Evolutionary conservation across 139 green algal species (phyloP).

Genomic region (Edaphochlamys debaryana): DNA sequence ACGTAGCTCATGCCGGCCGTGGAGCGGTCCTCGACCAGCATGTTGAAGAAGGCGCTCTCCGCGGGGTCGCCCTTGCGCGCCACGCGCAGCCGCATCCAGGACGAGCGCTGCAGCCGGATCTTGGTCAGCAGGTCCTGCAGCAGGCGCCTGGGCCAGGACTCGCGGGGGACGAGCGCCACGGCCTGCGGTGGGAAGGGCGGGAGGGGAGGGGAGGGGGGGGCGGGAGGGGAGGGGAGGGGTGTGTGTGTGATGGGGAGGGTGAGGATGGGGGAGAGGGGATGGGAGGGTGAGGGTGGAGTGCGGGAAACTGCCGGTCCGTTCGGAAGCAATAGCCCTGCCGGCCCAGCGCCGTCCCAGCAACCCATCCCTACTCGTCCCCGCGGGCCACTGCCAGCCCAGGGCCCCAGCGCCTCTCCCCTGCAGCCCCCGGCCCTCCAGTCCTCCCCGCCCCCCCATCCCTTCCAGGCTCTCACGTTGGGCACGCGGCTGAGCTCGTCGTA

Average conservation of each 20-base stretch:
- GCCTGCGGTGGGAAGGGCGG: not conserved
- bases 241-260: too few relatives aligned
- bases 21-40: slow-evolving; percentile 84
- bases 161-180: slow-evolving; percentile 42
- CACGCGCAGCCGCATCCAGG: slow-evolving; percentile 79
- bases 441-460: too few relatives aligned
- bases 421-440: too few relatives aligned
- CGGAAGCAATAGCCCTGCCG: too few relatives aligned
- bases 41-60: slow-evolving; percentile 72
- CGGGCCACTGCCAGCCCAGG: too few relatives aligned
- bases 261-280: too few relatives aligned
- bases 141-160: slow-evolving; percentile 47
- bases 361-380: too few relatives aligned
- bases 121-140: slow-evolving; percentile 69
- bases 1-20: slow-evolving; percentile 83
- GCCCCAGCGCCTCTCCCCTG: too few relatives aligned
- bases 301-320: too few relatives aligned
- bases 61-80: slow-evolving; percentile 64
- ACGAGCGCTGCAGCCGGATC: slow-evolving; percentile 69
- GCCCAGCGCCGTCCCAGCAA: too few relatives aligned
- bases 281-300: too few relatives aligned
- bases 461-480: slow-evolving; percentile 29
- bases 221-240: slow-evolving; percentile 1
- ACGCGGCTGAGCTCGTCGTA: slow-evolving; percentile 59
- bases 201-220: not conserved